Evolutionary conservation across 352 stramenopile genomes (phyloP).

Genomic region (Plasmopara muralis): DNA sequence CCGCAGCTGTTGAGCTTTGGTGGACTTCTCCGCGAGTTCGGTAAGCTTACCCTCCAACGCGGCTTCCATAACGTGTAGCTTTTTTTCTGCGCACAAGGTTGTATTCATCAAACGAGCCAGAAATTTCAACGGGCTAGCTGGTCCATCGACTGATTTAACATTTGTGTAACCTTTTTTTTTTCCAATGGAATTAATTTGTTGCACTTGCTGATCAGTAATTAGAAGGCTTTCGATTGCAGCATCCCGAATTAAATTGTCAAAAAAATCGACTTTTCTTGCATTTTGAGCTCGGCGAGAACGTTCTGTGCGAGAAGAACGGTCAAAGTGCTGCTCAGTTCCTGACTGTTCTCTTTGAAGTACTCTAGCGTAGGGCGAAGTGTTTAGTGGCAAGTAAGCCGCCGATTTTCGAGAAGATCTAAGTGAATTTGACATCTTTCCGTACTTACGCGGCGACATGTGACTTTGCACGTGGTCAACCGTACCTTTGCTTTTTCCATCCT

Average conservation of each 20-base stretch:
- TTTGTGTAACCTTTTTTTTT: neutral
- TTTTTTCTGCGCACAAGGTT: conserved; percentile 11
- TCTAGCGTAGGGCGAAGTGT: conserved; percentile 8
- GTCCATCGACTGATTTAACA: conserved; percentile 2
- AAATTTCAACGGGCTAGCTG: conserved; percentile 6
- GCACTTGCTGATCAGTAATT: conserved; percentile 1
- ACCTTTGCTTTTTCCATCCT: neutral
- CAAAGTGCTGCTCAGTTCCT: conserved; percentile 1
- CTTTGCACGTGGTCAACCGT: conserved; percentile 1
- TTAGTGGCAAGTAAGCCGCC: conserved; percentile 5
- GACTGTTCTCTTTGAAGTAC: conserved; percentile 3
- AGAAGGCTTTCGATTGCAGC: conserved; percentile 2
- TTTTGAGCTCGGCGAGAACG: neutral
- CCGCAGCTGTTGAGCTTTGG: conserved; percentile 14
- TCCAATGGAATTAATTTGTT: neutral
- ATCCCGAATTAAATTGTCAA: neutral
- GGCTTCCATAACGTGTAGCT: conserved; percentile 13
- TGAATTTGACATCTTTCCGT: conserved; percentile 20
- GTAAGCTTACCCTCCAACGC: conserved; percentile 13
- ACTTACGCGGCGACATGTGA: conserved; percentile 10
- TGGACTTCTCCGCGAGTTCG: conserved; percentile 18
- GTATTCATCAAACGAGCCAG: conserved; percentile 16
- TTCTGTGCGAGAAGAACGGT: neutral
- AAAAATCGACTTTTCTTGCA: conserved; percentile 4
- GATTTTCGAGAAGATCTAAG: conserved; percentile 11